Percentiles rank a stretch among this genome's conserved stretches.
These are phyloP conservation scores for Insectozyma bohioensis DNA, from an alignment of 1,139 yeast species.

Conservation along the genomic window DNA sequence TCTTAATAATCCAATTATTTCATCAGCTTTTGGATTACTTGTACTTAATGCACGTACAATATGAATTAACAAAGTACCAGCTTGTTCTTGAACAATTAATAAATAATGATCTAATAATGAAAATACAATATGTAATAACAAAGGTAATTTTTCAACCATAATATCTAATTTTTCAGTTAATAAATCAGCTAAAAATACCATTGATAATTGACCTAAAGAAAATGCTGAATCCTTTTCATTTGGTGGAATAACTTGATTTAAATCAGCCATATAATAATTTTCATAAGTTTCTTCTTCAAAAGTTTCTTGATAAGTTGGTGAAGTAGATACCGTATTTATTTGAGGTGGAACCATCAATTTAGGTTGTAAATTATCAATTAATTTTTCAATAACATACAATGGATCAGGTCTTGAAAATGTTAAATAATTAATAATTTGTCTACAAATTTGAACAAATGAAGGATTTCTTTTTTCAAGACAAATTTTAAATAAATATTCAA, in stretches of 20 bases:
- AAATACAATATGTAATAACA: slow-evolving; percentile 79
- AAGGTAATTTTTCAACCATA: slow-evolving; percentile 59
- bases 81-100: slow-evolving; percentile 80
- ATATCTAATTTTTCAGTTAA: slow-evolving; percentile 60
- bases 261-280: slow-evolving; percentile 75
- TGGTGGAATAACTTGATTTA: slow-evolving; percentile 55
- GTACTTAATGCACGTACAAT: slow-evolving; percentile 65
- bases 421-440: slow-evolving; percentile 79
- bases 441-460: slow-evolving; percentile 70
- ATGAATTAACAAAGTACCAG: slow-evolving; percentile 72
- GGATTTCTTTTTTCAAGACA: slow-evolving; percentile 75
- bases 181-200: slow-evolving; percentile 81
- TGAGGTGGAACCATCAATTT: slow-evolving; percentile 82
- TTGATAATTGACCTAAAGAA: slow-evolving; percentile 83
- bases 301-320: not conserved
- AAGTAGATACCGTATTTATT: slow-evolving; percentile 6
- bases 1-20: slow-evolving; percentile 55
- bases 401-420: slow-evolving; percentile 61
- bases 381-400: slow-evolving; percentile 56
- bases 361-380: slow-evolving; percentile 74
- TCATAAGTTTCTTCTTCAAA: slow-evolving; percentile 10
- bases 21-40: slow-evolving; percentile 51
- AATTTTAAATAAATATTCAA: slow-evolving; percentile 67
- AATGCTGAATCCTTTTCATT: slow-evolving; percentile 74
- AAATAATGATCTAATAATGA: slow-evolving; percentile 86